phyloP scores from a whole-genome alignment of 306 rosid species.

The Lithocarpus polystachyus region DNA sequence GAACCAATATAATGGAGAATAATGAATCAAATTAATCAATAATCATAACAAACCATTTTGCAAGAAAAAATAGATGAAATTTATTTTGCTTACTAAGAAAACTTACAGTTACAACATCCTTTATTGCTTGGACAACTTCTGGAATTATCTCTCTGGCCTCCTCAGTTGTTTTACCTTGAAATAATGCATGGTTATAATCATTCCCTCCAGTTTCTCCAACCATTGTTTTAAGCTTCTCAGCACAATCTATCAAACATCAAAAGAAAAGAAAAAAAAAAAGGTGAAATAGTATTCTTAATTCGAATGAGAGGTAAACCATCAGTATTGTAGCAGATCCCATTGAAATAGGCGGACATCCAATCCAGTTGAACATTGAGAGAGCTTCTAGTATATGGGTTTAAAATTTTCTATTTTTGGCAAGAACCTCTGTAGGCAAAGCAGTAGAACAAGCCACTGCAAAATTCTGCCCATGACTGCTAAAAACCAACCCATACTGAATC shows the following conservation, averaged over 20 bases:
- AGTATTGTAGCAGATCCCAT: background rate
- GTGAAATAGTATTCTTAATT: background rate
- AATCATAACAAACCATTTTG: background rate
- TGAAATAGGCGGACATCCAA: slow-evolving; percentile 20
- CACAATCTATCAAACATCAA: slow-evolving; percentile 13
- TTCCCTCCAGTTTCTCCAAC: slow-evolving; percentile 23
- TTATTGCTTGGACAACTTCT: slow-evolving; percentile 16
- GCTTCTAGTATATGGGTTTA: background rate
- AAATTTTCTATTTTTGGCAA: background rate
- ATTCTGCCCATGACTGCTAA: slow-evolving; percentile 2
- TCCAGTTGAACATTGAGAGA: slow-evolving; percentile 10
- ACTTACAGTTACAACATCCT: background rate
- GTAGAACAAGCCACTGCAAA: slow-evolving; percentile 29
- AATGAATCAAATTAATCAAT: background rate
- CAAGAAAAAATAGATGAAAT: background rate
- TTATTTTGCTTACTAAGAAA: too few relatives aligned
- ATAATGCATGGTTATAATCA: slow-evolving; percentile 4
- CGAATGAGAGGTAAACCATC: background rate
- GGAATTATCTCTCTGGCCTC: slow-evolving; percentile 5
- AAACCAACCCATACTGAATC: background rate
- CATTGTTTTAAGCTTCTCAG: background rate
- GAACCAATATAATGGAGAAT: background rate
- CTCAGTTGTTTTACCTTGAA: slow-evolving; percentile 8
- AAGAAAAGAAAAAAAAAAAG: background rate
- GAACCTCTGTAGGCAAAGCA: background rate